phyloP scores from a whole-genome alignment of 2,329 filamentous ascomycete species.

The Xylaria sp. region DNA sequence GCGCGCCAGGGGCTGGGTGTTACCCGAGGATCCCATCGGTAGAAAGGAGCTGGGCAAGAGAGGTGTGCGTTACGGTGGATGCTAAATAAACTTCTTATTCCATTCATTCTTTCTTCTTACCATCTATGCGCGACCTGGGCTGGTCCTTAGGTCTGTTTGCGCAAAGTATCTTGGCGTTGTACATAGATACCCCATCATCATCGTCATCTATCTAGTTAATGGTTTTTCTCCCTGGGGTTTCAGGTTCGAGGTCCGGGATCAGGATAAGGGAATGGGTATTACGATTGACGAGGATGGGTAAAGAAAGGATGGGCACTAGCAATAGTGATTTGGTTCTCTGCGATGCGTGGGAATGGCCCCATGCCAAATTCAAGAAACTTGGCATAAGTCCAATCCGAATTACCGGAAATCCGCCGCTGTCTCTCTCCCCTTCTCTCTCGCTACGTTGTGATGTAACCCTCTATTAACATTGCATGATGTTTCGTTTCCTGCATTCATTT shows the following conservation, averaged over 20 bases:
- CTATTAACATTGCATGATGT: not conserved
- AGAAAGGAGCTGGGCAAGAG: slow-evolving; percentile 77
- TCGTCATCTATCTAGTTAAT: slow-evolving; percentile 19
- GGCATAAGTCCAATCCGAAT: slow-evolving; percentile 9
- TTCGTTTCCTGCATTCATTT: not conserved
- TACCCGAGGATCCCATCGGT: slow-evolving; percentile 78
- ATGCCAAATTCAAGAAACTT: slow-evolving; percentile 22
- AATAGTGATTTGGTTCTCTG: slow-evolving; percentile 31
- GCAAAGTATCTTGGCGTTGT: slow-evolving; percentile 18
- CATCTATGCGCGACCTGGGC: slow-evolving; percentile 15
- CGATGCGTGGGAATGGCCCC: slow-evolving; percentile 13
- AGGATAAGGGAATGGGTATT: not conserved
- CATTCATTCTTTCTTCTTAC: not conserved
- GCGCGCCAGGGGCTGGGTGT: slow-evolving; percentile 77
- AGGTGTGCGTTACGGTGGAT: slow-evolving; percentile 67
- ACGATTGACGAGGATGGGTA: slow-evolving; percentile 29
- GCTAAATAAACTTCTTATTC: slow-evolving; percentile 41
- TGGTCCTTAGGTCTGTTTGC: slow-evolving; percentile 27
- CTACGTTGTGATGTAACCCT: not conserved
- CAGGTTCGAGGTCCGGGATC: slow-evolving; percentile 28
- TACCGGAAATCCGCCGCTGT: not conserved
- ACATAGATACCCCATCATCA: slow-evolving; percentile 22
- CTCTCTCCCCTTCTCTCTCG: not conserved
- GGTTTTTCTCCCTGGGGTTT: slow-evolving; percentile 4
- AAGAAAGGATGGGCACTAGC: slow-evolving; percentile 34